phyloP scores from a whole-genome alignment of 2,329 filamentous ascomycete genomes.

The Pseudogymnoascus sp. region DNA sequence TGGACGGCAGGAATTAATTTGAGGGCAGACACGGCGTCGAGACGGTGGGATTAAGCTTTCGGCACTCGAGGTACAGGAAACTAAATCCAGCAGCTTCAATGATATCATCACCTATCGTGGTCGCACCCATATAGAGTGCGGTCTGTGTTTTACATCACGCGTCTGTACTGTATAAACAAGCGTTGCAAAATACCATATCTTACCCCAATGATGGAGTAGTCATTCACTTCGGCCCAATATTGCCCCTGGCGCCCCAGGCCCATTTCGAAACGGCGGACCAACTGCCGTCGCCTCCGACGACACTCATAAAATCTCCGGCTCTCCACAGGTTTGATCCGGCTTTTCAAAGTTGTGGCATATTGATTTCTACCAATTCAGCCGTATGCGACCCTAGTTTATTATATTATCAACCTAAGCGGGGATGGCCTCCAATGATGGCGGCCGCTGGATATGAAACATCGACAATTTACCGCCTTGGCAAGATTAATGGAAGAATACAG shows the following conservation, averaged over 20 bases:
- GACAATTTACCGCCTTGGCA: slow-evolving; percentile 3
- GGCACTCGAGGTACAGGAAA: neutral
- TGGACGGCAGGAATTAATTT: neutral
- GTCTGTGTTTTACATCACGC: neutral
- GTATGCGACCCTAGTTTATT: neutral
- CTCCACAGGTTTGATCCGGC: neutral
- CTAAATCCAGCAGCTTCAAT: neutral
- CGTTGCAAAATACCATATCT: neutral
- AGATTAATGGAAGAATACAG: neutral
- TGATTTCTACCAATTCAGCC: neutral
- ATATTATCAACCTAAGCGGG: neutral
- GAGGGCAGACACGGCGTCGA: neutral
- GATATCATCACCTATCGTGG: neutral
- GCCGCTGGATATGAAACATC: neutral
- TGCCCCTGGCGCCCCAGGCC: neutral
- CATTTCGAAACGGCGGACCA: neutral
- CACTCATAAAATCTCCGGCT: slow-evolving; percentile 1
- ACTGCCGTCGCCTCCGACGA: neutral
- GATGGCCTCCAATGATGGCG: neutral
- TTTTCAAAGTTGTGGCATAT: neutral
- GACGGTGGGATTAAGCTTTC: neutral
- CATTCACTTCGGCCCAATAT: neutral
- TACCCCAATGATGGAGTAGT: neutral
- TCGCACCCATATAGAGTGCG: neutral
- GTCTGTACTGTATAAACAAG: neutral